phyloP scores from a whole-genome alignment of 371 early-diverging fungal genomes.

The Rhizopus delemar region DNA sequence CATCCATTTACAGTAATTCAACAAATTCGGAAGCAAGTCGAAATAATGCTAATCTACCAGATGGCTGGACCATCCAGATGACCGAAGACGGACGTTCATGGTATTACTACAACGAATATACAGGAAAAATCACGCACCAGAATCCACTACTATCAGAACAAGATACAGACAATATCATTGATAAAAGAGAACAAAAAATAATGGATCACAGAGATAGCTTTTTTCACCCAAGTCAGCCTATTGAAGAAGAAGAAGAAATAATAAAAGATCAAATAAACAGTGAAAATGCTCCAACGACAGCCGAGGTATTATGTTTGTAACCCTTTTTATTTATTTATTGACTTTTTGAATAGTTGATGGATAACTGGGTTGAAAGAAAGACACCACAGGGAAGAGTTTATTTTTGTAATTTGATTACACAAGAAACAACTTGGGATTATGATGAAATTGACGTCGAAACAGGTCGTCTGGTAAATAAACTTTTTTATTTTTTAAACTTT shows the following conservation, averaged over 20 bases:
- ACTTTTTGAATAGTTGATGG: slow-evolving; percentile 23
- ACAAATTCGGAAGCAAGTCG: slow-evolving; percentile 14
- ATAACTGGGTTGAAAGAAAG: slow-evolving; percentile 61
- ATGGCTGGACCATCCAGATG: slow-evolving; percentile 44
- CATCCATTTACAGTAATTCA: slow-evolving; percentile 6
- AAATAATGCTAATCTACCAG: slow-evolving; percentile 30
- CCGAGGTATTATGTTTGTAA: neutral
- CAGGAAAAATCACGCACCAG: slow-evolving; percentile 35
- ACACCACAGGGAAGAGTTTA: slow-evolving; percentile 69
- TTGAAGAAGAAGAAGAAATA: neutral
- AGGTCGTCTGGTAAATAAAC: slow-evolving; percentile 35
- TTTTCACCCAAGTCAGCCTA: slow-evolving; percentile 1
- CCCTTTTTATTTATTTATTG: neutral
- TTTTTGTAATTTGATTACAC: slow-evolving; percentile 77
- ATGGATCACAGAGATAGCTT: slow-evolving; percentile 7
- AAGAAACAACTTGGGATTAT: slow-evolving; percentile 73
- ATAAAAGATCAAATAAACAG: neutral
- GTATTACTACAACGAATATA: slow-evolving; percentile 42
- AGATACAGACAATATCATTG: slow-evolving; percentile 16
- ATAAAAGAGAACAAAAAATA: slow-evolving; percentile 1
- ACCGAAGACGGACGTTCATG: slow-evolving; percentile 42
- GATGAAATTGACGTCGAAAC: slow-evolving; percentile 45
- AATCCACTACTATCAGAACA: slow-evolving; percentile 31
- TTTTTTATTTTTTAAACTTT: too few relatives aligned
- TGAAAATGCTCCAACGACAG: neutral